These are phyloP conservation scores for Erodium trifolium DNA, from an alignment of 441 rosid species.

Conservation along the genomic window DNA sequence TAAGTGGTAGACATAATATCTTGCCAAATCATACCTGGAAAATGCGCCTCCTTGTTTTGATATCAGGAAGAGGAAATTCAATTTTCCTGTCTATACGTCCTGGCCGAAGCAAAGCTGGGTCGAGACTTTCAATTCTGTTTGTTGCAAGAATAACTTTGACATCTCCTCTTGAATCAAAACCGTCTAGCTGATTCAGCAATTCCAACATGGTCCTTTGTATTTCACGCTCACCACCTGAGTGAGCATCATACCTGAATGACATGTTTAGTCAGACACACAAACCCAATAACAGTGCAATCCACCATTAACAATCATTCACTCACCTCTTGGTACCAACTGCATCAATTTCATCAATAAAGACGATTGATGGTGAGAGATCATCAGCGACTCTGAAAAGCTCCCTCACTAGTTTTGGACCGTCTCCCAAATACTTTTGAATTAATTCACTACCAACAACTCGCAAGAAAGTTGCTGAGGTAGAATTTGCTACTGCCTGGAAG, in stretches of 20 bases:
- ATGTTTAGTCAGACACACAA: too few relatives aligned
- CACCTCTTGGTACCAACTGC: conserved; percentile 83
- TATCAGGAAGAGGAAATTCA: conserved; percentile 95
- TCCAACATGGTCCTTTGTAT: conserved; percentile 98
- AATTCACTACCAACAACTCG: conserved; percentile 95
- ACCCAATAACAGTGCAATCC: too few relatives aligned
- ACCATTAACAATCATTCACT: too few relatives aligned
- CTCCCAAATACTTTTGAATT: conserved; percentile 90
- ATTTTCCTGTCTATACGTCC: conserved; percentile 94
- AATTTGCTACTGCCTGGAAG: conserved; percentile 54
- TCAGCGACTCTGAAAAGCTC: conserved; percentile 96
- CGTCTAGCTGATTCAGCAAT: conserved; percentile 87
- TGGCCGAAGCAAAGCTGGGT: conserved; percentile 95
- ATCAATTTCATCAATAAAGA: conserved; percentile 93
- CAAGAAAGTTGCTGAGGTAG: conserved; percentile 26
- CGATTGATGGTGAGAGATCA: conserved; percentile 87
- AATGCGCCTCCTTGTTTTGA: conserved; percentile 86
- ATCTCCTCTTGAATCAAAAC: conserved; percentile 93
- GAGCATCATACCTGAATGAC: conserved; percentile 52
- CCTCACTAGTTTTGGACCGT: conserved; percentile 21
- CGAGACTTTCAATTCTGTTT: conserved; percentile 85
- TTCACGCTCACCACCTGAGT: conserved; percentile 98
- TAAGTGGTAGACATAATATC: too few relatives aligned
- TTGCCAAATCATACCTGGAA: conserved; percentile 51
- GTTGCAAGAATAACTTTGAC: conserved; percentile 96